A percentile compares a stretch with the other conserved stretches of the same genome.
Conservation (phyloP, 1,284 basidiomycete genomes). For the Sanghuangporus weigelae region DNA sequence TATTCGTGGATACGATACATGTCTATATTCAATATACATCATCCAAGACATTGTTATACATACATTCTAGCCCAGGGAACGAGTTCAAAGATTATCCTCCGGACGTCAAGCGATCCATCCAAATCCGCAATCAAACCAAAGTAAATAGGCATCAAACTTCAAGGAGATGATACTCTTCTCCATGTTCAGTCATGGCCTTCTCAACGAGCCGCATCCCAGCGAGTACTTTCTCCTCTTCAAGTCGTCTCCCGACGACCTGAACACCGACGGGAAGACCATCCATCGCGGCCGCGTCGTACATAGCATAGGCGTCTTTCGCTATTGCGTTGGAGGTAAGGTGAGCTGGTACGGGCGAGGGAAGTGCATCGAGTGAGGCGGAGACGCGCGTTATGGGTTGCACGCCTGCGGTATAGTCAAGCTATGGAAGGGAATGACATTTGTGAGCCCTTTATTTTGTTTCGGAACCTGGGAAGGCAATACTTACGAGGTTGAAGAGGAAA, state of each 20-base stretch:
- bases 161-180: not conserved
- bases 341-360: conserved; percentile 17
- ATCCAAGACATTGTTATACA: too few relatives aligned
- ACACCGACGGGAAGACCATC: conserved; percentile 62
- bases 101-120: too few relatives aligned
- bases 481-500: conserved; percentile 40
- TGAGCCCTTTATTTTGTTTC: not conserved
- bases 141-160: not conserved
- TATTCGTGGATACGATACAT: too few relatives aligned
- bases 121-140: not conserved
- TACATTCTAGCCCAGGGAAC: too few relatives aligned
- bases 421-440: not conserved
- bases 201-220: conserved; percentile 43
- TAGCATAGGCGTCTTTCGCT: conserved; percentile 34
- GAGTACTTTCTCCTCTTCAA: conserved; percentile 59
- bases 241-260: conserved; percentile 52
- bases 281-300: conserved; percentile 59
- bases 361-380: conserved; percentile 36
- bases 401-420: conserved; percentile 56
- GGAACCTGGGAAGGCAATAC: conserved; percentile 14
- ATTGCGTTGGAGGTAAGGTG: conserved; percentile 29
- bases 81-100: too few relatives aligned
- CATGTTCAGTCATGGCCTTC: not conserved
- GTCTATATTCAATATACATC: too few relatives aligned
- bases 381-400: conserved; percentile 57